These are phyloP conservation scores for Gomphus bonarii DNA, from an alignment of 1,284 basidiomycete species.

Conservation along the genomic window DNA sequence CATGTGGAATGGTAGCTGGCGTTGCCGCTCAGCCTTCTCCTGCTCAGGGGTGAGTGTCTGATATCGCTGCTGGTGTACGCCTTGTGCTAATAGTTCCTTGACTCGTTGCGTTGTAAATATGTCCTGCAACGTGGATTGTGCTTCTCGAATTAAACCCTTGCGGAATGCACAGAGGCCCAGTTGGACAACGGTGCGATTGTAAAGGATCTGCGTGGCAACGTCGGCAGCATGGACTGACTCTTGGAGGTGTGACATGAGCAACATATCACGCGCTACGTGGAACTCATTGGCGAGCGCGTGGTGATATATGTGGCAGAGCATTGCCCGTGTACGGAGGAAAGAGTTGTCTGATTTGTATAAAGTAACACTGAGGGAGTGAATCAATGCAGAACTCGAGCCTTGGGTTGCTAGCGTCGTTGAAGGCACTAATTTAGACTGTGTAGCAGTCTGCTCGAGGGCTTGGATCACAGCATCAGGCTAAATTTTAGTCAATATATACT, in stretches of 20 bases:
- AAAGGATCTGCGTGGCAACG: slow-evolving; percentile 95
- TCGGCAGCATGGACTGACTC: slow-evolving; percentile 94
- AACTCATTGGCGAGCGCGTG: slow-evolving; percentile 96
- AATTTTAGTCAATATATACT: slow-evolving; percentile 10
- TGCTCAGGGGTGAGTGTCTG: slow-evolving; percentile 86
- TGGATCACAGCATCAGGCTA: slow-evolving; percentile 91
- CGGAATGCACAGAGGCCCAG: slow-evolving; percentile 97
- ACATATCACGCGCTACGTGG: slow-evolving; percentile 94
- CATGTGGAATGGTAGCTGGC: slow-evolving; percentile 98
- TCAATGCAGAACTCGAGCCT: slow-evolving; percentile 58
- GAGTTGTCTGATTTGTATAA: slow-evolving; percentile 91
- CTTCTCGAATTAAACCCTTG: slow-evolving; percentile 88
- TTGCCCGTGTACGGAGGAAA: slow-evolving; percentile 88
- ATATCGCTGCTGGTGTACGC: slow-evolving; percentile 89
- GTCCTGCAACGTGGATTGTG: slow-evolving; percentile 87
- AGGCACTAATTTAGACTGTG: slow-evolving; percentile 45
- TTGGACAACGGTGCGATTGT: slow-evolving; percentile 96
- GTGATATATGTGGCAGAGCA: slow-evolving; percentile 97
- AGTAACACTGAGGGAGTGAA: slow-evolving; percentile 84
- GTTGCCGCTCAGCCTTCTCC: slow-evolving; percentile 91
- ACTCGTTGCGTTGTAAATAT: slow-evolving; percentile 95
- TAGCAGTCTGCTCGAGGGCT: slow-evolving; percentile 72
- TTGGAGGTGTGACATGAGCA: slow-evolving; percentile 98
- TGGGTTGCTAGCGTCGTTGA: slow-evolving; percentile 46
- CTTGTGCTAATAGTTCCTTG: slow-evolving; percentile 96